These are phyloP conservation scores for Logfia minima DNA, from an alignment of 129 eudicot species.

Conservation along the genomic window DNA sequence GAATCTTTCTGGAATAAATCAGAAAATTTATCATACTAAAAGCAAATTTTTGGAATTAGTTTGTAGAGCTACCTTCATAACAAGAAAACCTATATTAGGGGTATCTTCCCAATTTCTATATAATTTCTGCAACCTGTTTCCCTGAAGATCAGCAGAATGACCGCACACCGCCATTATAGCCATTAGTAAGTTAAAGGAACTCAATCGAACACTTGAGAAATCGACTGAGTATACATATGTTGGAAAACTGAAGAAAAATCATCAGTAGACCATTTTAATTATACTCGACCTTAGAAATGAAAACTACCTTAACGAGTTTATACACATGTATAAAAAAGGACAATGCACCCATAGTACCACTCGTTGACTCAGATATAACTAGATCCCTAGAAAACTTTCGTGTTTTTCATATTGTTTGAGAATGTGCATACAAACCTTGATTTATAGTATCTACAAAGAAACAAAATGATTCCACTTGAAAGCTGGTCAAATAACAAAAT, in stretches of 20 bases:
- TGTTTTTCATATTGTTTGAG: background rate
- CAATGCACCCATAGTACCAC: slow-evolving; percentile 3
- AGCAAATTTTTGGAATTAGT: background rate
- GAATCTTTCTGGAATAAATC: background rate
- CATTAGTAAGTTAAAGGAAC: background rate
- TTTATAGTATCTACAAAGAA: background rate
- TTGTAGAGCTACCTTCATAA: slow-evolving; percentile 49
- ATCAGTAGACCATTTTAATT: too few species aligned
- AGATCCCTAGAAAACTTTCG: background rate
- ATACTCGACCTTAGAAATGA: too few species aligned
- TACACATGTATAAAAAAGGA: background rate
- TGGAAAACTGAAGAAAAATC: background rate
- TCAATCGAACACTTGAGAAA: background rate
- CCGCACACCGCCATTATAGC: background rate
- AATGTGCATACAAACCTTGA: background rate
- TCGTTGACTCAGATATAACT: background rate
- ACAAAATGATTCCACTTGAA: slow-evolving; percentile 1
- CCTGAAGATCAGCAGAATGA: slow-evolving; percentile 32
- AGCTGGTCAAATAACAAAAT: slow-evolving; percentile 4
- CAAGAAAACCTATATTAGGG: slow-evolving; percentile 65
- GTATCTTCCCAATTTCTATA: slow-evolving; percentile 71
- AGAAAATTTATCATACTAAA: background rate
- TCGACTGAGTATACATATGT: background rate
- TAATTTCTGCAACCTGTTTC: slow-evolving; percentile 53
- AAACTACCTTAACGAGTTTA: background rate